These are phyloP conservation scores for Amphirosellinia nigrospora DNA, from an alignment of 495 filamentous ascomycete species.

Conservation along the genomic window DNA sequence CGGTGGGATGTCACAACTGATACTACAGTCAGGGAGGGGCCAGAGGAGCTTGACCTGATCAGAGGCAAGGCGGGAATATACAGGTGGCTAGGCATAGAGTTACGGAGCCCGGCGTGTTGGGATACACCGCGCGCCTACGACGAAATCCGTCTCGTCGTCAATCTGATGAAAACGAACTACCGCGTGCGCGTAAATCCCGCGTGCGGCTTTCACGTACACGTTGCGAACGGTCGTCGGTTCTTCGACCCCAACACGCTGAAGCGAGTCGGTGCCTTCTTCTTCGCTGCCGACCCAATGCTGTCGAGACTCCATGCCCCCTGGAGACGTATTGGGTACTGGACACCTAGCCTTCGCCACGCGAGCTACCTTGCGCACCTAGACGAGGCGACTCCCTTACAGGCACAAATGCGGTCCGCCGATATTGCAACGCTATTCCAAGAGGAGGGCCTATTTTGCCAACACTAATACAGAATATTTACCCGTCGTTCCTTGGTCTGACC, in stretches of 20 bases:
- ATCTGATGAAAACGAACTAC: constrained; percentile 36
- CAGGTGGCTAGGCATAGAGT: constrained; percentile 28
- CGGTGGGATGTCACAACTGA: constrained; percentile 28
- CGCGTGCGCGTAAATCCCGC: constrained; percentile 40
- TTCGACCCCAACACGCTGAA: constrained; percentile 38
- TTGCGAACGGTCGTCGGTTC: constrained; percentile 40
- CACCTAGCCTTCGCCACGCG: constrained; percentile 22
- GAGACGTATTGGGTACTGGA: constrained; percentile 22
- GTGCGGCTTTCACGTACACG: constrained; percentile 47
- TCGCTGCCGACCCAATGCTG: constrained; percentile 46
- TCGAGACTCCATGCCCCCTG: constrained; percentile 43
- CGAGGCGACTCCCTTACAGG: background rate
- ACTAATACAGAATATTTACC: background rate
- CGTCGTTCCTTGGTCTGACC: constrained; percentile 24
- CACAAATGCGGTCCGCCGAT: background rate
- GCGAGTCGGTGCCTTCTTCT: constrained; percentile 44
- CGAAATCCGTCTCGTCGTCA: constrained; percentile 30
- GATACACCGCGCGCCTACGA: constrained; percentile 23
- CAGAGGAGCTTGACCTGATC: background rate
- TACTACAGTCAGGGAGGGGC: background rate
- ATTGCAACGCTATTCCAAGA: background rate
- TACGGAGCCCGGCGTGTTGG: constrained; percentile 35
- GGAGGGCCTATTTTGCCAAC: background rate
- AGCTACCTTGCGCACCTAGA: constrained; percentile 25
- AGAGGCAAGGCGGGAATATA: constrained; percentile 12